A percentile compares a stretch with the other conserved stretches of the same genome.
phyloP scores from a whole-genome alignment of 768 basidiomycete species.

The Hygrophoropsis aurantiaca region DNA sequence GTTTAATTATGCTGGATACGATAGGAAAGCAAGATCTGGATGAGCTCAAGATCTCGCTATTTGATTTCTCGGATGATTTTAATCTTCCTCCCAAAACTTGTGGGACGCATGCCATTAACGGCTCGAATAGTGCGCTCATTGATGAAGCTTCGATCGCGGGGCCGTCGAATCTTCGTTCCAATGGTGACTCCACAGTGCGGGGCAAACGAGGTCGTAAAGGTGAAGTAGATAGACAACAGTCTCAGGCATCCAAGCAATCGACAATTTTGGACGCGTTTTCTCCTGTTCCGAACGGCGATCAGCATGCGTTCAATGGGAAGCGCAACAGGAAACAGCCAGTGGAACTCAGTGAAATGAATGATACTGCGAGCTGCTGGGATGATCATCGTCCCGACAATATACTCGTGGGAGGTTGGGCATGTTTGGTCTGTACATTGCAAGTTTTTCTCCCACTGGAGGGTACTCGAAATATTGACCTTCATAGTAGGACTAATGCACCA shows the following conservation, averaged over 20 bases:
- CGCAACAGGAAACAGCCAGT: too few species aligned
- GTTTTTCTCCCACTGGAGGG: conserved; percentile 18
- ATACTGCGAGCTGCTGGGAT: too few species aligned
- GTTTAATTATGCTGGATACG: conserved; percentile 49
- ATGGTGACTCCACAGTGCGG: conserved; percentile 4
- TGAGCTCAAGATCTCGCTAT: conserved; percentile 41
- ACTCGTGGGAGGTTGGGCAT: conserved; percentile 43
- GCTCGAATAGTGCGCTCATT: too few species aligned
- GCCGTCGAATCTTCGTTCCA: too few species aligned
- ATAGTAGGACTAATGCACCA: conserved; percentile 48
- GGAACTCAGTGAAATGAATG: too few species aligned
- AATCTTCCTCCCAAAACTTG: conserved; percentile 29
- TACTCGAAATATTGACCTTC: conserved; percentile 4
- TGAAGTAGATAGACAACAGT: too few species aligned
- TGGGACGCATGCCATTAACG: conserved; percentile 37
- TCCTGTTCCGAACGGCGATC: too few species aligned
- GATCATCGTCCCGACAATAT: not conserved
- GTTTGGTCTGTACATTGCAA: conserved; percentile 65
- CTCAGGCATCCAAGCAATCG: not conserved
- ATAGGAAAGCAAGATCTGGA: conserved; percentile 44
- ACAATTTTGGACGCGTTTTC: not conserved
- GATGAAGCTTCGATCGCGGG: too few species aligned
- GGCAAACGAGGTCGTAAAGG: conserved; percentile 22
- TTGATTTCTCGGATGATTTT: conserved; percentile 53
- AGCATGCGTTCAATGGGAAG: too few species aligned